These are phyloP conservation scores for Penicillium riverlandense DNA, from an alignment of 495 filamentous ascomycete species.

Conservation along the genomic window DNA sequence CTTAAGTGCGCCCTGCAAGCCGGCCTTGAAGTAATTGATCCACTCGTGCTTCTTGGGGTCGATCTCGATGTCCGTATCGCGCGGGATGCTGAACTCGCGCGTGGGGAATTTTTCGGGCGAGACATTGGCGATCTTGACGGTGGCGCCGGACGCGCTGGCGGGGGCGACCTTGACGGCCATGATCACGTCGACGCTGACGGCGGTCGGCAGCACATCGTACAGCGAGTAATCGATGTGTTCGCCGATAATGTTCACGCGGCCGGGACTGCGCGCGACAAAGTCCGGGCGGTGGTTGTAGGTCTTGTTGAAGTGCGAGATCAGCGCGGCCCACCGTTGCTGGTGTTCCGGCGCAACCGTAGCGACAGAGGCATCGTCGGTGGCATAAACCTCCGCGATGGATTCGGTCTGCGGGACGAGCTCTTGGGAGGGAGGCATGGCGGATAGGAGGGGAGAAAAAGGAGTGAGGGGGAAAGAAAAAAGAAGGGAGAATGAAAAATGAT, in stretches of 20 bases:
- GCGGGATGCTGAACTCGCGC: constrained; percentile 66
- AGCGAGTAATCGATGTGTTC: constrained; percentile 99
- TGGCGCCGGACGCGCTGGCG: constrained; percentile 29
- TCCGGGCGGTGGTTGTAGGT: constrained; percentile 64
- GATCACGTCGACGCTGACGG: constrained; percentile 82
- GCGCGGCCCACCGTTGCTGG: constrained; percentile 58
- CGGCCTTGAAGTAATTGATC: constrained; percentile 98
- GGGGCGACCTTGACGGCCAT: constrained; percentile 68
- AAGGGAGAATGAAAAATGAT: constrained; percentile 1
- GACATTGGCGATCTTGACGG: constrained; percentile 70
- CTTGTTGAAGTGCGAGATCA: constrained; percentile 65
- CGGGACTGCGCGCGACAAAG: constrained; percentile 85
- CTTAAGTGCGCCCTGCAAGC: constrained; percentile 72
- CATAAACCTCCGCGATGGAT: constrained; percentile 43
- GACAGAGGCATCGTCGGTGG: constrained; percentile 37
- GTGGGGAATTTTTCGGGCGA: constrained; percentile 66
- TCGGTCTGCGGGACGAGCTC: constrained; percentile 43
- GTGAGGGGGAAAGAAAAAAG: background rate
- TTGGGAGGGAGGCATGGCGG: constrained; percentile 38
- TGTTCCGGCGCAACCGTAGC: constrained; percentile 28
- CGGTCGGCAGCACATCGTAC: constrained; percentile 93
- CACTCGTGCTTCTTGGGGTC: constrained; percentile 82
- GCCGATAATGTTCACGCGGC: constrained; percentile 95
- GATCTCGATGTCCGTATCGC: constrained; percentile 64
- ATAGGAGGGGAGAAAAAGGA: constrained; percentile 7